Conservation (phyloP, 2,329 filamentous ascomycete species). For the Aspergillus tamarii region DNA sequence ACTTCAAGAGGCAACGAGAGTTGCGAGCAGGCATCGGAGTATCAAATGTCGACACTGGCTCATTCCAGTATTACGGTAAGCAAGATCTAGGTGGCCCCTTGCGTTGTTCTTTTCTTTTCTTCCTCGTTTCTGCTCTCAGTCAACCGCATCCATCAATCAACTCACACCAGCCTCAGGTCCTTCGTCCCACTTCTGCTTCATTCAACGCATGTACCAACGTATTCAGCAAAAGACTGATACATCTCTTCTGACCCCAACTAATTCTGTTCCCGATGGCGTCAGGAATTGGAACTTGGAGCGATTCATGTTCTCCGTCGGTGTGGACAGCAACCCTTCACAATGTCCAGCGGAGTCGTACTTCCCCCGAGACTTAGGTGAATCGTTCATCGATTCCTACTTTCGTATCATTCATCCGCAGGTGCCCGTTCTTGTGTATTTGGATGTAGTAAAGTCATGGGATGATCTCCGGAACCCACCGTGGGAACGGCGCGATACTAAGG, state of each 20-base stretch:
- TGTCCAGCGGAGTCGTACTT: background rate
- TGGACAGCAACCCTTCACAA: background rate
- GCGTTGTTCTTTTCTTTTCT: background rate
- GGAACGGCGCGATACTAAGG: background rate
- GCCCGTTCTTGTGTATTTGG: background rate
- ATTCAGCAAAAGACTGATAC: slow-evolving; percentile 2
- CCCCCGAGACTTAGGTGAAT: background rate
- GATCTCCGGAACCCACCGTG: background rate
- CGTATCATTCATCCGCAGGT: slow-evolving; percentile 3
- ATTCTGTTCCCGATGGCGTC: slow-evolving; percentile 5
- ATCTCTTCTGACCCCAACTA: background rate
- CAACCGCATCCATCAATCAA: background rate
- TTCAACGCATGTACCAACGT: slow-evolving; percentile 13
- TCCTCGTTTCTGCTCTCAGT: background rate
- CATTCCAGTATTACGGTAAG: slow-evolving; percentile 16
- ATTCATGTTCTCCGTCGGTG: slow-evolving; percentile 6
- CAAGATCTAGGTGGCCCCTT: background rate
- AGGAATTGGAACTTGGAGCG: slow-evolving; percentile 5
- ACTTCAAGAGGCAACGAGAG: slow-evolving; percentile 8
- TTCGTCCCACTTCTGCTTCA: slow-evolving; percentile 15
- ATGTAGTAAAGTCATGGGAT: background rate
- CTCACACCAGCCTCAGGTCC: slow-evolving; percentile 4
- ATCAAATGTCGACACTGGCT: slow-evolving; percentile 8
- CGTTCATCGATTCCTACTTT: slow-evolving; percentile 5
- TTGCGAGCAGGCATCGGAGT: slow-evolving; percentile 12